Conservation (phyloP, 257 asterid genomes). For the Anisodus acutangulus region DNA sequence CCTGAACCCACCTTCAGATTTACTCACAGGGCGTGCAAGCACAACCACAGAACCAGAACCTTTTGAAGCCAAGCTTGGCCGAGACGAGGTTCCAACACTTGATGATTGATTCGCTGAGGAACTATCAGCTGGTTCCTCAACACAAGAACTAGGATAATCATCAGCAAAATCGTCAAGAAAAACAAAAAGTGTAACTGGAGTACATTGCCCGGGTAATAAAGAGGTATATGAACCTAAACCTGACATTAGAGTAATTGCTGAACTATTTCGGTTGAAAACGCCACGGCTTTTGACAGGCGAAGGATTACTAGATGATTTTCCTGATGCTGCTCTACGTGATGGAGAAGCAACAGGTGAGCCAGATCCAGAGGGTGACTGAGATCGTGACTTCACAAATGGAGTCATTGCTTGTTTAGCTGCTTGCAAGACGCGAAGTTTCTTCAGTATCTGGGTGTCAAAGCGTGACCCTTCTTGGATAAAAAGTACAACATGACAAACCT, state of each 20-base stretch:
- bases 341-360: conserved; percentile 58
- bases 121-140: conserved; percentile 61
- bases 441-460: conserved; percentile 71
- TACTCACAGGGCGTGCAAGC: conserved; percentile 75
- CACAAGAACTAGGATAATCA: conserved; percentile 48
- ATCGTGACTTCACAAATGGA: conserved; percentile 64
- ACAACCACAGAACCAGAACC: conserved; percentile 80
- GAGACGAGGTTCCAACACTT: conserved; percentile 43
- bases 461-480: conserved; percentile 88
- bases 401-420: conserved; percentile 79
- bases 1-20: conserved; percentile 68
- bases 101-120: conserved; percentile 49
- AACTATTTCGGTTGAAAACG: conserved; percentile 63
- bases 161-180: conserved; percentile 84
- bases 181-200: conserved; percentile 85
- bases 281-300: conserved; percentile 75
- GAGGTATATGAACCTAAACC: conserved; percentile 82
- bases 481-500: conserved; percentile 89
- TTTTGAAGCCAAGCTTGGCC: conserved; percentile 42
- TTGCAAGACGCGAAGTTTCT: conserved; percentile 77
- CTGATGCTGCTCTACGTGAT: conserved; percentile 48
- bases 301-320: conserved; percentile 58
- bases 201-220: conserved; percentile 87
- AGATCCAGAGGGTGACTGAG: conserved; percentile 47
- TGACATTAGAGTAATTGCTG: conserved; percentile 62